Percentiles rank a stretch among this genome's conserved stretches.
Conservation (phyloP, 108 stramenopile species). For the Chaetoceros tenuissimus region DNA sequence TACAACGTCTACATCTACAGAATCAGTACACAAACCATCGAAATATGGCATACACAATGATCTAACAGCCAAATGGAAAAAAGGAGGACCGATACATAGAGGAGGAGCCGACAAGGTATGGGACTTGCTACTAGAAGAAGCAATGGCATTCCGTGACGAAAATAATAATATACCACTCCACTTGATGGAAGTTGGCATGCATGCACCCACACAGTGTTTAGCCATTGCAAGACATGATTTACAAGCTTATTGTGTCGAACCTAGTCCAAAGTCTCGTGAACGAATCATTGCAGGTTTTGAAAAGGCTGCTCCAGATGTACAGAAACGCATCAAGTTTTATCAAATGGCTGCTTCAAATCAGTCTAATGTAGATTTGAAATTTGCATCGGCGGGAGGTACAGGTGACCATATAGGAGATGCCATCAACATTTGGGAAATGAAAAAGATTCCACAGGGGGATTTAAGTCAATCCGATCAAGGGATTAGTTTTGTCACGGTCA, state of each 20-base stretch:
- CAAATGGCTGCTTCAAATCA: slow-evolving; percentile 8
- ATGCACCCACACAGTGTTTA: slow-evolving; percentile 13
- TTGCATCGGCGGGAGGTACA: slow-evolving; percentile 9
- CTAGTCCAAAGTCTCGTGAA: slow-evolving; percentile 12
- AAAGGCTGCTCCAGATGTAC: neutral
- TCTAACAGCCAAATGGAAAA: too few relatives aligned
- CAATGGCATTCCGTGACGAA: too few relatives aligned
- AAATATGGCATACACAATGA: too few relatives aligned
- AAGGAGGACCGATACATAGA: too few relatives aligned
- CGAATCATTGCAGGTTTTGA: slow-evolving; percentile 4
- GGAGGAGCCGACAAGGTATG: too few relatives aligned
- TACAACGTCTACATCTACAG: too few relatives aligned
- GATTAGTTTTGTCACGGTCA: too few relatives aligned
- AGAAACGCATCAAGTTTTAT: slow-evolving; percentile 10
- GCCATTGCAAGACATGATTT: slow-evolving; percentile 9
- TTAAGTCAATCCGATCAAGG: too few relatives aligned
- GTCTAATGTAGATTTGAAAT: neutral
- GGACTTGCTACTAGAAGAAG: too few relatives aligned
- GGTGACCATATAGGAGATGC: slow-evolving; percentile 20
- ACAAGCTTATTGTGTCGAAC: slow-evolving; percentile 21
- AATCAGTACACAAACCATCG: too few relatives aligned
- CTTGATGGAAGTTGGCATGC: slow-evolving; percentile 11
- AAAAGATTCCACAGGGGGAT: slow-evolving; percentile 2
- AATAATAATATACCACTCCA: too few relatives aligned
- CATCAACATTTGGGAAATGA: slow-evolving; percentile 19